Evolutionary conservation across 306 rosid species (phyloP).

Genomic region (Prunus salicina): DNA sequence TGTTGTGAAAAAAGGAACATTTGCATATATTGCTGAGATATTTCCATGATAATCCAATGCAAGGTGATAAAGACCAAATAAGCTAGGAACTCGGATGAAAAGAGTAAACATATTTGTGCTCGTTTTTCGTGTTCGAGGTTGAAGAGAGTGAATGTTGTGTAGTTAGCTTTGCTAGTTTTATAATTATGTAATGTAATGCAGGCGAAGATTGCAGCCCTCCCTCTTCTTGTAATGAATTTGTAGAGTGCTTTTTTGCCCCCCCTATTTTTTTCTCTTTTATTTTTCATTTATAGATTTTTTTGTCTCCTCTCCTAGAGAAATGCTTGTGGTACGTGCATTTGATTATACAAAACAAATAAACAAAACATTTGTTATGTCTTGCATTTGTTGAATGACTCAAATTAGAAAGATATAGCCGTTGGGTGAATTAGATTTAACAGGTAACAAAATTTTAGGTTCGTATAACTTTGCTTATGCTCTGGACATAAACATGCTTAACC

Average conservation of each 20-base stretch:
- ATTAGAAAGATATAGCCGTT: no score
- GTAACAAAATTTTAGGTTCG: no score
- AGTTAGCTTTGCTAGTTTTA: conserved; percentile 29
- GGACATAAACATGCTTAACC: no score
- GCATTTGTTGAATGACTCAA: no score
- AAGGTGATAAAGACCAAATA: conserved; percentile 25
- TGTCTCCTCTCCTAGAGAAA: background rate
- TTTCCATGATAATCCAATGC: conserved; percentile 26
- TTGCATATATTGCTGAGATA: conserved; percentile 11
- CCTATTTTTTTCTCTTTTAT: background rate
- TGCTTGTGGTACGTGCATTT: conserved; percentile 8
- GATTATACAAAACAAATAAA: conserved; percentile 19
- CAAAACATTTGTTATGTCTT: background rate
- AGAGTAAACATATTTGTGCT: conserved; percentile 18
- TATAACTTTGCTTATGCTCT: no score
- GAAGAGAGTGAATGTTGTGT: conserved; percentile 37
- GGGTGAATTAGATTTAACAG: no score
- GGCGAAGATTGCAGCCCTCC: conserved; percentile 16
- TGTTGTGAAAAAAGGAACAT: conserved; percentile 26
- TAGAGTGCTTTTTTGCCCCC: conserved; percentile 2
- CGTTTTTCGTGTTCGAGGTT: conserved; percentile 20
- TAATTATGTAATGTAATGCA: conserved; percentile 28
- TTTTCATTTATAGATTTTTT: background rate
- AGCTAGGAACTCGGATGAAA: conserved; percentile 26
- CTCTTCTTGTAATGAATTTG: conserved; percentile 3